phyloP scores from a whole-genome alignment of 2,329 filamentous ascomycete species.

The Aspergillus transmontanensis region DNA sequence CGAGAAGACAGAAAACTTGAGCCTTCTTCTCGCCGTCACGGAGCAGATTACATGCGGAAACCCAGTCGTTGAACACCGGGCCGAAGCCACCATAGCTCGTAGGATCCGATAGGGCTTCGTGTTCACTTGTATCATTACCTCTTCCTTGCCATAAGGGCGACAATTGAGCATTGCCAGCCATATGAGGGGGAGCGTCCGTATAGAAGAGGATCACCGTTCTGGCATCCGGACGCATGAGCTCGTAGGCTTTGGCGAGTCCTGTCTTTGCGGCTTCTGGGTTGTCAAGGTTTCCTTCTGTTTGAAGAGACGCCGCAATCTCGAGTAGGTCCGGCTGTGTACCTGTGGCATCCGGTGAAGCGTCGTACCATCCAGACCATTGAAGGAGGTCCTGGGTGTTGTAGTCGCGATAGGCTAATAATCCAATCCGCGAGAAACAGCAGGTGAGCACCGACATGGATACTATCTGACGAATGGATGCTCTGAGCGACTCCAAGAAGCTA shows the following conservation, averaged over 20 bases:
- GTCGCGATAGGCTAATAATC: constrained; percentile 55
- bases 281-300: constrained; percentile 42
- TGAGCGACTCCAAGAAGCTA: constrained; percentile 47
- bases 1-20: constrained; percentile 49
- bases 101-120: neutral
- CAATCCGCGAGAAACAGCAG: constrained; percentile 53
- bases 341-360: constrained; percentile 9
- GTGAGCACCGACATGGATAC: constrained; percentile 54
- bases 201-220: constrained; percentile 55
- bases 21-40: constrained; percentile 27
- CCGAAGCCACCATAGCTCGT: constrained; percentile 37
- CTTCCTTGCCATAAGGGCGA: too few relatives aligned
- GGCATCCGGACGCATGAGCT: constrained; percentile 51
- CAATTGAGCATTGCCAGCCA: constrained; percentile 17
- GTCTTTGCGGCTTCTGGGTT: constrained; percentile 55
- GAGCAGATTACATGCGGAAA: constrained; percentile 40
- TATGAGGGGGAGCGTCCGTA: constrained; percentile 54
- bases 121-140: neutral
- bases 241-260: constrained; percentile 50
- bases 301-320: constrained; percentile 38
- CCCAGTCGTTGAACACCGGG: constrained; percentile 50
- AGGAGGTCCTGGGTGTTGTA: constrained; percentile 41
- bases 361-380: constrained; percentile 56
- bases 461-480: constrained; percentile 53
- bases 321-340: constrained; percentile 37